Evolutionary conservation across 306 rosid species (phyloP).

Genomic region (Dalbergia cultrata): DNA sequence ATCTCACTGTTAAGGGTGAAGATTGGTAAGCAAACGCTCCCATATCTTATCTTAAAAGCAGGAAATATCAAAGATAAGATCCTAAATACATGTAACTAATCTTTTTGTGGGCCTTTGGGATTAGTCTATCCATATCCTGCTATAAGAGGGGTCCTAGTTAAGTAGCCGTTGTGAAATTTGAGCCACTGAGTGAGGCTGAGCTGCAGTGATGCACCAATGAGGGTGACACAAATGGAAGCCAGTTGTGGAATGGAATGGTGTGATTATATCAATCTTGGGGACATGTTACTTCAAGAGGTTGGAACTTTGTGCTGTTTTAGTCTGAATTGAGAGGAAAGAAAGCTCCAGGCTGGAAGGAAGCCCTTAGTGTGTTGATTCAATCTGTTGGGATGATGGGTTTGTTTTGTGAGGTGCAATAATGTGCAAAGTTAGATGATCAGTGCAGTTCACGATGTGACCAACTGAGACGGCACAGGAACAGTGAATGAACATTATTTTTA

Average conservation of each 20-base stretch:
- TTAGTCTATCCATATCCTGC: conserved; percentile 46
- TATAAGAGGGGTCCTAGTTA: conserved; percentile 42
- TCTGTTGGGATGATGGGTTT: conserved; percentile 33
- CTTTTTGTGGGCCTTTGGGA: conserved; percentile 51
- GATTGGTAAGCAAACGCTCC: conserved; percentile 51
- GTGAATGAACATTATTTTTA: conserved; percentile 58
- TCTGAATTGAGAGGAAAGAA: conserved; percentile 43
- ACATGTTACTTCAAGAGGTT: conserved; percentile 52
- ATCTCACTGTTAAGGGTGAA: conserved; percentile 54
- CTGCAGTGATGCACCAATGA: conserved; percentile 40
- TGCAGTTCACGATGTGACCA: conserved; percentile 68
- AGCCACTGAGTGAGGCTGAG: conserved; percentile 39
- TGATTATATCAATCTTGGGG: conserved; percentile 41
- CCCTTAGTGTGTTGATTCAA: conserved; percentile 33
- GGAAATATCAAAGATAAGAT: conserved; percentile 67
- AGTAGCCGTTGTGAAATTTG: conserved; percentile 36
- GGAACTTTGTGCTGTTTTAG: conserved; percentile 50
- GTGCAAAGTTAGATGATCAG: conserved; percentile 17
- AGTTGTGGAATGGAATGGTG: conserved; percentile 23
- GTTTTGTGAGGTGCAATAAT: conserved; percentile 42
- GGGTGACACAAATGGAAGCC: conserved; percentile 38
- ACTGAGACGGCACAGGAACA: conserved; percentile 61
- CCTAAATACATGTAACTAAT: conserved; percentile 3
- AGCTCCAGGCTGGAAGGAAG: conserved; percentile 44
- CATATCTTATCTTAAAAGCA: conserved; percentile 57